Percentiles rank a stretch among this genome's conserved stretches.
Conservation (phyloP, 2,329 filamentous ascomycete genomes). For the Calcarisporium arbuscula region DNA sequence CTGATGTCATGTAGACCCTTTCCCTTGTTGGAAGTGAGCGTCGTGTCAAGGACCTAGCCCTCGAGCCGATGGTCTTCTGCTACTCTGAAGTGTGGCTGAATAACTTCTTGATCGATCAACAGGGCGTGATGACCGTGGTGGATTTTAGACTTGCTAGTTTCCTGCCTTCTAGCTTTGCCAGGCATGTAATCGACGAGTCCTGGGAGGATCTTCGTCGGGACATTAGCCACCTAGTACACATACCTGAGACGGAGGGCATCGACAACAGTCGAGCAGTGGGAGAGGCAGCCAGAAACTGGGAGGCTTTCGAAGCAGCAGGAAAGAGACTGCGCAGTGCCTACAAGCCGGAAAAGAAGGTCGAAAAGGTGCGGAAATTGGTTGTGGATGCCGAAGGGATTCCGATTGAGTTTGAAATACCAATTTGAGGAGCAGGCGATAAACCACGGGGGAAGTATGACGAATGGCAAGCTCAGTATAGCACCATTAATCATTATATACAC, state of each 20-base stretch:
- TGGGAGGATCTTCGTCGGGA: conserved; percentile 2
- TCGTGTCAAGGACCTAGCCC: conserved; percentile 7
- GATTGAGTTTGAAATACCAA: too few relatives aligned
- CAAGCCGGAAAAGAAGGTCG: too few relatives aligned
- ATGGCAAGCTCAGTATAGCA: too few relatives aligned
- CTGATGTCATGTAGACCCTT: conserved; percentile 4
- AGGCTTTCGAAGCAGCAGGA: too few relatives aligned
- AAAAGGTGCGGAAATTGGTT: too few relatives aligned
- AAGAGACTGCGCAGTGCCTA: too few relatives aligned
- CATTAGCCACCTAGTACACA: conserved; percentile 5
- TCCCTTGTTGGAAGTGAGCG: conserved; percentile 4
- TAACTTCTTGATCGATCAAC: conserved; percentile 14
- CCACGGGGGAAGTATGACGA: too few relatives aligned
- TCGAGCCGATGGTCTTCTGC: conserved; percentile 15
- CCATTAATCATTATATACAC: too few relatives aligned
- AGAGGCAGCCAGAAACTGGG: too few relatives aligned
- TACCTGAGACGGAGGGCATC: conserved; percentile 7
- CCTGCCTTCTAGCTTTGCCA: conserved; percentile 14
- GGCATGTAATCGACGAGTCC: background rate
- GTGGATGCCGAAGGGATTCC: too few relatives aligned
- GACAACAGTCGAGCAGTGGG: too few relatives aligned
- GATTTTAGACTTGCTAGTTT: conserved; percentile 12
- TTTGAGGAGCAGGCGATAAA: too few relatives aligned
- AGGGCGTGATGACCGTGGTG: conserved; percentile 8
- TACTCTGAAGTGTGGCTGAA: conserved; percentile 10